These are phyloP conservation scores for Tremella mesenterica DNA, from an alignment of 768 basidiomycete genomes.

Conservation along the genomic window DNA sequence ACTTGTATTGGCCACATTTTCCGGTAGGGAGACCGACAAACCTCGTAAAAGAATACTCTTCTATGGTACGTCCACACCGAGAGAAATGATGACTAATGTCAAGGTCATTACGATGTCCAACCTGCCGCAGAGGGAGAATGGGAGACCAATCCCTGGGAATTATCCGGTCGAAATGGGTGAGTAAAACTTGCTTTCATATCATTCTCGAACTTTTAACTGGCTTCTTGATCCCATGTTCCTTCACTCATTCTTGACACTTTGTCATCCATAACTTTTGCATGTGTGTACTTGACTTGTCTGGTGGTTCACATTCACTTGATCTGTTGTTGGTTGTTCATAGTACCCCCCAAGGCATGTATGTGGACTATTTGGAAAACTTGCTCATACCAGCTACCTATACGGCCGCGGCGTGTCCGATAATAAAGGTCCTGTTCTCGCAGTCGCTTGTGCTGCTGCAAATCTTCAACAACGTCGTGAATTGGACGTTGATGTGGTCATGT, in stretches of 20 bases:
- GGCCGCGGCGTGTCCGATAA: constrained; percentile 70
- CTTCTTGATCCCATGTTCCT: not conserved
- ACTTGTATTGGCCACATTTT: constrained; percentile 79
- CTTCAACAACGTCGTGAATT: constrained; percentile 64
- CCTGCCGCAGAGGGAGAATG: constrained; percentile 65
- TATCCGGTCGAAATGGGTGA: constrained; percentile 76
- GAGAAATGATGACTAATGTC: too few species aligned
- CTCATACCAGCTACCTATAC: constrained; percentile 36
- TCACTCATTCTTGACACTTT: too few species aligned
- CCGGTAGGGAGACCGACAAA: constrained; percentile 58
- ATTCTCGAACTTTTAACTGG: not conserved
- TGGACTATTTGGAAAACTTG: too few species aligned
- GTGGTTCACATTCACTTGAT: too few species aligned
- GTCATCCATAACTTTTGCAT: too few species aligned
- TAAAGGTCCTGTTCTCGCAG: constrained; percentile 88
- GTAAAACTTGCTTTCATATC: constrained; percentile 45
- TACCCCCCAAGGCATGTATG: too few species aligned
- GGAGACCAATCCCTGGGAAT: constrained; percentile 71
- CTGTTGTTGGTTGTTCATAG: too few species aligned
- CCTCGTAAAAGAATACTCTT: constrained; percentile 64
- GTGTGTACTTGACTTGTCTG: too few species aligned
- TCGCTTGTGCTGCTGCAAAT: constrained; percentile 79
- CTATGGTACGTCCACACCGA: constrained; percentile 58
- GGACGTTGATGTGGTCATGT: constrained; percentile 74
- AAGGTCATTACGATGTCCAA: constrained; percentile 91